Evolutionary conservation across 2,329 filamentous ascomycete species (phyloP), one percentile per base, ranked within the genome.

Genomic region (Exophiala oligosperma): DNA sequence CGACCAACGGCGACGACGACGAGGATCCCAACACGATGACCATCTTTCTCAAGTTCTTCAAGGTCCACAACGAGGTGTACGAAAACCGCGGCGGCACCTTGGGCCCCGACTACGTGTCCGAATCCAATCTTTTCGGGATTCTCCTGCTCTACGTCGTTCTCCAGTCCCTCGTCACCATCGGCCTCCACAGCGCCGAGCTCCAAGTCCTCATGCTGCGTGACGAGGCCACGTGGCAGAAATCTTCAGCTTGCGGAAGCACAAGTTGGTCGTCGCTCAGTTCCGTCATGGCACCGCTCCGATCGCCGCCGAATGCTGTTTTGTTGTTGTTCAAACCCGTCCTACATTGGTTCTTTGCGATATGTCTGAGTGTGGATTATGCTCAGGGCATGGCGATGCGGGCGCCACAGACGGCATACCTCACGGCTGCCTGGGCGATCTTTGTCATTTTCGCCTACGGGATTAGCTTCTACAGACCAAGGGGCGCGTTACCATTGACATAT

Each of bases 131-230:
- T 9, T 21, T 50, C 43, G 52, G 32, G 14, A 47, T 37, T 7
- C 24, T 56, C 5, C 14, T 64, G 67, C 43, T 56, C 64, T 1
- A 68, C 71, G 29, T 67, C 66, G 1, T 71, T 67, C 54, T 73
- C 71, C 59, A 64, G 48, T 51, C 72, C 65, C 6, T 56, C 24
- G 51, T 61, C 44, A 66, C 63, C 6, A 49, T 64, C 41, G 55
- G 41, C 7, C n/a, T 64, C 32, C 63, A 65, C 48, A 64, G 62
- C 47, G 21, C 59, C 5, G 63, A 65, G 49, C 53, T 64, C 8
- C 28, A 64, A n/a, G 56, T 62, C n/a, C 62, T 57, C 38, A 8
- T 64, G 28, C 55, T 51, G 9, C 48, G 60, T 46, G 62, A 64
- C 35, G 63, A 65, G 52, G 40, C 44, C n/a, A 23, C 51, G 12